Base-by-base conservation (phyloP, 495 filamentous ascomycete genomes). In the Aspergillus funiculosus region DNA sequence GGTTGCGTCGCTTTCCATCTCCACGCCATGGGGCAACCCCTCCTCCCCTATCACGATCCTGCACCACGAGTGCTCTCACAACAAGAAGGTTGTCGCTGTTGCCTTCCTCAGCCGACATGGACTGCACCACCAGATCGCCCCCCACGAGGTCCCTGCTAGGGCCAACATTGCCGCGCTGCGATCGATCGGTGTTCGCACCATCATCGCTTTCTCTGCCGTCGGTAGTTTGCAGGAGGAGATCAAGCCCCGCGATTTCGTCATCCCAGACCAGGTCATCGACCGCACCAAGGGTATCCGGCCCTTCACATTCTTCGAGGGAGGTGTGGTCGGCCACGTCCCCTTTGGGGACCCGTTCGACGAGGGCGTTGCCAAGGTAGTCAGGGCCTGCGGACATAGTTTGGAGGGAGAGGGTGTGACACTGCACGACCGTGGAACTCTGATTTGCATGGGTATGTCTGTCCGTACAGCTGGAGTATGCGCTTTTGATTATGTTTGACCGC, bases 161-260 rank as follows among this genome's bases (percentile, higher is more conserved):
- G 92, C 92, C 65, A 99, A 97, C 73, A 90, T 99, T 56, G 92
- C 92, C 30, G 94, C 92, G 26, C 75, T 97, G 30, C 86, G 94
- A 50, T 81, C 76, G 52, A 68, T 99, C 53, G 92, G 92, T 54
- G 92, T 97, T 19, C 82, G 87, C 52, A 82, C 78, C 58, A 78
- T 95, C 63, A 85, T 99, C 61, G 88, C 91, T 43, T 97, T 97
- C 77, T 87, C 83, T 51, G 92, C 94, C 42, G 92, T 99, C 59
- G 92, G 92, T 50, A 90, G 85, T 60, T 73, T 99, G 58, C 85
- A 82, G 57, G 91, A 95, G 68, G 78, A 86, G 54, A 90, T 99
- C 63, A 82, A 81, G 67, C 92, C 92, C 36, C 82, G 90, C 58
- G 94, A 99, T 69, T 99, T 99, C 62, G 85, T 96, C 26, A 76